Evolutionary conservation across 1,284 basidiomycete genomes (phyloP), one percentile per base, ranked within the genome.

Genomic region (Leccinum fallax): DNA sequence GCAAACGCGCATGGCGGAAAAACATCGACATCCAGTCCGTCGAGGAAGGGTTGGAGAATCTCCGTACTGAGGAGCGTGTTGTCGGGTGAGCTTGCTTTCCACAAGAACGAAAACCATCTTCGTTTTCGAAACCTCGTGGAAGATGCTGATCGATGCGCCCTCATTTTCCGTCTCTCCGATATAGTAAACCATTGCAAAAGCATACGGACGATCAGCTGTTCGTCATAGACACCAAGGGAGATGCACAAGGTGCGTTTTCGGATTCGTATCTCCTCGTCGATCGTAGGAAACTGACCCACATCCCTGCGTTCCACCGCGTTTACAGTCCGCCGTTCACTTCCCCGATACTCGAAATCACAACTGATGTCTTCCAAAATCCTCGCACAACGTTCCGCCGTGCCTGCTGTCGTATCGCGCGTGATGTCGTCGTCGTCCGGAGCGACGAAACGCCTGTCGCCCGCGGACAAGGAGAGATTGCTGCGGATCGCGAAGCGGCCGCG

Each of bases 1-100:
- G 94, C 55, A 97, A 97, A 78, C 87, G 86, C 63, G 88, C 94
- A 59, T 97, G 95, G 95, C 80, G 95, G 70, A 97, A 97, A 79
- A 93, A 97, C 76, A 87, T 95, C 58, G 87, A 95, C 73, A 83
- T 95, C 52, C 84, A 84, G 28, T 85, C 85, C 43, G 85, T 94
- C 48, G 94, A 95, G 69, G 79, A 82, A 55, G 86, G 84, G 2
- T 71, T 96, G 62, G 94, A 96, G 74, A 83, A 80, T 55, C 77
- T 89, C 61, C 81, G 93, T 60, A 83, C 83, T 5, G 92, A 95
- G 73, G 94, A 95, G 74, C 79, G 92, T 58, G 82, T 88, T 6
- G 85, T 84, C 60, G 93, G 93, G 92, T 92, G 71, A 66, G 84
- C 9, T 8, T 13, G 1, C 21, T 28, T 30, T 52, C 30, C 5